Conservation (phyloP, 371 early-diverging fungal genomes). For the Apophysomyces ossiformis region DNA sequence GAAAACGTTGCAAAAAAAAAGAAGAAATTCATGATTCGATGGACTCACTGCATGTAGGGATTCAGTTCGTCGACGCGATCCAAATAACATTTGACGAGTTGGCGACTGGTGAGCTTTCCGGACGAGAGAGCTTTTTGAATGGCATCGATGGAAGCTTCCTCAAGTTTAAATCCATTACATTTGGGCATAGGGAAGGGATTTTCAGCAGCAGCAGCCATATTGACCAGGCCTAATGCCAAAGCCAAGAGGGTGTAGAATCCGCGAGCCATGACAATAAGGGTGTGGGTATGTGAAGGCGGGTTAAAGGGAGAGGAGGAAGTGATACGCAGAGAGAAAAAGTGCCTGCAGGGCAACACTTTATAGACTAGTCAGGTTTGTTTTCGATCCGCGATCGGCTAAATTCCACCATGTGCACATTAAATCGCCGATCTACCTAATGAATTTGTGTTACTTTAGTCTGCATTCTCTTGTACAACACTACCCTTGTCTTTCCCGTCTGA, state of each 20-base stretch:
- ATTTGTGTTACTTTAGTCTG: not conserved
- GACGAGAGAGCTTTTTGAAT: constrained; percentile 13
- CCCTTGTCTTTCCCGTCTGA: constrained; percentile 3
- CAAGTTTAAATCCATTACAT: constrained; percentile 17
- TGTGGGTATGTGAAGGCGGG: too few species aligned
- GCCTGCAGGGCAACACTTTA: constrained; percentile 9
- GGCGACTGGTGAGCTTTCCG: constrained; percentile 13
- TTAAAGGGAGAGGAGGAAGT: not conserved
- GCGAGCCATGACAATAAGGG: not conserved
- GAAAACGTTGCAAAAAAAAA: not conserved
- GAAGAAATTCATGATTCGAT: too few species aligned
- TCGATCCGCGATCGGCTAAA: constrained; percentile 9
- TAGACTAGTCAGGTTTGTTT: not conserved
- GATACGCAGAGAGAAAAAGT: constrained; percentile 2
- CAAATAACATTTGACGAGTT: constrained; percentile 26
- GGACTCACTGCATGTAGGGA: constrained; percentile 17
- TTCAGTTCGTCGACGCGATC: constrained; percentile 16
- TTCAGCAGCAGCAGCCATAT: not conserved
- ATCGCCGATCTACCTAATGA: constrained; percentile 6
- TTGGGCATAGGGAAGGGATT: constrained; percentile 21
- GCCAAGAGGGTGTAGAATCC: not conserved
- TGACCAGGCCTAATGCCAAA: constrained; percentile 1
- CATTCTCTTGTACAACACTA: not conserved
- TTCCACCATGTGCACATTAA: constrained; percentile 10
- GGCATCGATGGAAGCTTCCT: constrained; percentile 18